Evolutionary conservation across 108 stramenopile genomes (phyloP), one percentile per base, ranked within the genome.

Genomic region (Skeletonema menzelii): DNA sequence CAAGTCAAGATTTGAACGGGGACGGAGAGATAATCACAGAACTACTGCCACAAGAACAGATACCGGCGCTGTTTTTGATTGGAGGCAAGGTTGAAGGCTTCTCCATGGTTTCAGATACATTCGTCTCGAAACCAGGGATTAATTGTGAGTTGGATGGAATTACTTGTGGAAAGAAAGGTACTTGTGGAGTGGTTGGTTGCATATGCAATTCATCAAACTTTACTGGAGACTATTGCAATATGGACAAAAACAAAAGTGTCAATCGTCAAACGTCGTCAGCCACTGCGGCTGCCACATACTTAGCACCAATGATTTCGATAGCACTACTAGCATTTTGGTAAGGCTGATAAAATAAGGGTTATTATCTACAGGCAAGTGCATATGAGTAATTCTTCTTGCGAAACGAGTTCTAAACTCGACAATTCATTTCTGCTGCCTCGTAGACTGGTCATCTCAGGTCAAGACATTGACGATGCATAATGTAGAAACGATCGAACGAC

Each of bases 61-160:
- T 80, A 40, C 80, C 84, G 5, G n/a, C 76, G 49, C 59, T 85
- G 1, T 67, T 85, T 58, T 12, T 83, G 8, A 85, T 85, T 63
- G 85, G 80, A 27, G 85, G 85, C 30, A 85, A 82, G 31, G 22
- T 76, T 19, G 78, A 85, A 27, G 65, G 47, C 59, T 82, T 70
- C 13, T 71, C 70, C 20, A 34, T 80, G 44, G 73, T 76, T 7
- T 77, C 67, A 46, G 82, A 80, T 58, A 70, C 71, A 27, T 85
- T 83, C 19, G 40, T 46, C 1, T 78, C 77, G 7, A 67, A 59
- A 46, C 59, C 56, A 62, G 85, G 85, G n/a, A 35, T 81, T 2
- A 59, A 49, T 19, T 84, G 83, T 20, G 79, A 84, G 37, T 14
- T 56, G 22, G 42, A 73, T 31, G 83, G 83, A 1, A 64, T 79